Evolutionary conservation across 805 yeast species (phyloP).

Genomic region (Saccharomycopsis fermentans): DNA sequence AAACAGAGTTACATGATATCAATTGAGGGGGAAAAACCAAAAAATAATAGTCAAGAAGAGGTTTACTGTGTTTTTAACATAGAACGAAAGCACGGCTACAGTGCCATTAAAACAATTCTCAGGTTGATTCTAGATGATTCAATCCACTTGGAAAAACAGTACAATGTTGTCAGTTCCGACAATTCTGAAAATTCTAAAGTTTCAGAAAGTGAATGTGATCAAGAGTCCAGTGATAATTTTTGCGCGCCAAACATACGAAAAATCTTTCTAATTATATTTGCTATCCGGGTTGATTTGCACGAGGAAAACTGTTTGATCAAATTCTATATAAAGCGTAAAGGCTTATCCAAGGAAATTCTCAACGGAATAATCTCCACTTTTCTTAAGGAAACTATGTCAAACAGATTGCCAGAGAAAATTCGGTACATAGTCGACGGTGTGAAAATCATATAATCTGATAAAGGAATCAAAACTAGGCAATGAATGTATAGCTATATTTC

Average conservation of each 20-base stretch:
- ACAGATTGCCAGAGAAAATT: not conserved
- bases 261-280: not conserved
- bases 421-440: not conserved
- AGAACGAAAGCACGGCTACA: constrained; percentile 4
- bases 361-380: not conserved
- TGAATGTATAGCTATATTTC: not conserved
- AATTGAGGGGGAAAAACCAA: not conserved
- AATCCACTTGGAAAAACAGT: not conserved
- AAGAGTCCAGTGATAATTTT: not conserved
- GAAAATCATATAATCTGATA: not conserved
- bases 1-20: not conserved
- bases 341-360: not conserved
- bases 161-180: not conserved
- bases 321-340: not conserved
- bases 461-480: not conserved
- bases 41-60: not conserved
- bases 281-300: not conserved
- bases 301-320: not conserved
- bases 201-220: not conserved
- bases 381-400: not conserved
- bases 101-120: constrained; percentile 2
- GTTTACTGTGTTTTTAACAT: constrained; percentile 1
- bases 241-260: not conserved
- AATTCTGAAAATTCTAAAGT: not conserved
- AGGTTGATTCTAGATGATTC: constrained; percentile 9